Base-by-base conservation (phyloP, 1,284 basidiomycete genomes). In the Fistulina hepatica region DNA sequence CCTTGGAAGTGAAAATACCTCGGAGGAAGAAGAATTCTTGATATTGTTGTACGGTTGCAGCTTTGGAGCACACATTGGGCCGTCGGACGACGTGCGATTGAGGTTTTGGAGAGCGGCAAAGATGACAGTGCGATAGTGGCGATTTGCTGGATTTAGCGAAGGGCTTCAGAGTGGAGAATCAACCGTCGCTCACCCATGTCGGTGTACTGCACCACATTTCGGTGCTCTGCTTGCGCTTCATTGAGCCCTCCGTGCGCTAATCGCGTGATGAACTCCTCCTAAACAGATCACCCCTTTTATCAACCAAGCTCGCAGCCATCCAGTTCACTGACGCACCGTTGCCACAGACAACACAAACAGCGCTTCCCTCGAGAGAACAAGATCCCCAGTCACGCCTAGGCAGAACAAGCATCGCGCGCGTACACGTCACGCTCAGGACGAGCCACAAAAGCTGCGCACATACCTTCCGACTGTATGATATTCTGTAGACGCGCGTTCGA, bases 231-330 rank as follows among this genome's bases (percentile, higher is more conserved):
- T 40, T 55, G 59, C 22, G 79, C 75, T 48, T 74, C 66, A 37
- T 64, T 61, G 41, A 77, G 66, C 9, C 73, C 76, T 17, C 73
- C 72, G 51, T 69, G 66, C 5, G 69, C 63, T 45, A 84, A 61
- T 28, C 71, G 65, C 55, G 79, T 81, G 36, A 85, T 71, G 52
- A 85, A 85, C 50, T 83, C 80, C 56, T 85, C 82, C 82, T 85
- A 51, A 15, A 43, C 32, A 34, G 26, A 37, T n/a, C n/a, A n/a
- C n/a, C n/a, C n/a, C n/a, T n/a, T n/a, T n/a, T 36, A 26, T 45
- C 44, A 42, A 55, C 36, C 20, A 34, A 37, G 21, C 23, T 24
- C 23, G 31, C 25, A 12, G 33, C 30, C 35, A 41, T 30, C 36
- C 34, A 34, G 41, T 30, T 20, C 21, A 24, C 35, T 41, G 26